Percentiles rank a stretch among this genome's conserved stretches.
Conservation (phyloP, 768 basidiomycete species). For the Podaxis rugospora region DNA sequence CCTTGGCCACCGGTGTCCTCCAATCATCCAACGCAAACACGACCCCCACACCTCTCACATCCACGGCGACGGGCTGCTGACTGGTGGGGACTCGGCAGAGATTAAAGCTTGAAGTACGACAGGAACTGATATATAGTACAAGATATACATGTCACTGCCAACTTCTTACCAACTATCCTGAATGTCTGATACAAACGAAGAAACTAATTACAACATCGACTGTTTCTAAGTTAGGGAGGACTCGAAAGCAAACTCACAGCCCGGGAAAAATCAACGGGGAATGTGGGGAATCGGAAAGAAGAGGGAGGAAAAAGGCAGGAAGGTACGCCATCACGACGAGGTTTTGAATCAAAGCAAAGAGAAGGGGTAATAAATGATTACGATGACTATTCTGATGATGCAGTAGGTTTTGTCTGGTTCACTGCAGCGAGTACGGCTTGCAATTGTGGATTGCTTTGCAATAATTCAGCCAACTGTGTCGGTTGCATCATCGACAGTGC, state of each 20-base stretch:
- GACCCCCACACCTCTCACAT: slow-evolving; percentile 39
- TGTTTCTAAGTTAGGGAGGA: not conserved
- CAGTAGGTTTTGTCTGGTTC: not conserved
- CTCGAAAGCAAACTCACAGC: not conserved
- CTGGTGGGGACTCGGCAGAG: not conserved
- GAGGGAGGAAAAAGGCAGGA: not conserved
- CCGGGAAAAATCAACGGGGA: not conserved
- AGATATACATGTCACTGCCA: not conserved
- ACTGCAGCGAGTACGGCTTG: slow-evolving; percentile 16
- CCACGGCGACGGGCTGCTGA: slow-evolving; percentile 48
- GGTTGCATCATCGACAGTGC: slow-evolving; percentile 30
- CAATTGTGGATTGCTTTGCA: slow-evolving; percentile 34
- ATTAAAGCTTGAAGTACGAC: not conserved
- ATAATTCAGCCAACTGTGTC: slow-evolving; percentile 31
- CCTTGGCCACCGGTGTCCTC: too few species aligned
- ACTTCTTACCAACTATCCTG: not conserved
- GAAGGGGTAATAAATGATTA: not conserved
- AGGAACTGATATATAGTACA: not conserved
- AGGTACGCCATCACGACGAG: not conserved
- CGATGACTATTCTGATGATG: not conserved
- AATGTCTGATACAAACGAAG: not conserved
- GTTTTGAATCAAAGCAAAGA: not conserved
- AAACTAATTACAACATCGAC: not conserved
- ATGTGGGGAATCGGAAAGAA: not conserved
- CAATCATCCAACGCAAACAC: too few species aligned